phyloP scores from a whole-genome alignment of 1,139 yeast genomes.

The Pneumocystis canis region DNA sequence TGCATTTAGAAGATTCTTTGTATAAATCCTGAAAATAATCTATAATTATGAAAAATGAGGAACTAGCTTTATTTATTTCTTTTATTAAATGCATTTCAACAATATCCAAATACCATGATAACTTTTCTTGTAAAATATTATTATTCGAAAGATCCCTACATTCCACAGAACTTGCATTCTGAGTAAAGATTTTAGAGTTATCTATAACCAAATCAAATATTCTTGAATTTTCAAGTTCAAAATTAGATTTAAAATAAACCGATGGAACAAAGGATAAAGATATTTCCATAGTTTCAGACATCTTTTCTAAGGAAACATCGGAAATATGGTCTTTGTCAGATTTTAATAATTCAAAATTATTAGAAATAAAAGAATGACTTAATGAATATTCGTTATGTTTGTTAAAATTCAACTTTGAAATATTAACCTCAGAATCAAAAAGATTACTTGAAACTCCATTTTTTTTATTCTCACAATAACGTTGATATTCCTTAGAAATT shows the following conservation, averaged over 20 bases:
- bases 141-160: conserved; percentile 30
- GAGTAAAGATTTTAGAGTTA: conserved; percentile 31
- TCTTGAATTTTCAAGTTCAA: conserved; percentile 78
- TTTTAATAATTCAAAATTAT: neutral
- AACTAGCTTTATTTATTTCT: conserved; percentile 74
- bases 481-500: conserved; percentile 40
- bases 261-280: conserved; percentile 41
- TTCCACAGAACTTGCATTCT: conserved; percentile 16
- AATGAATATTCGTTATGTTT: conserved; percentile 1
- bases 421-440: conserved; percentile 5
- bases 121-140: conserved; percentile 56
- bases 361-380: neutral
- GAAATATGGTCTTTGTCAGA: neutral
- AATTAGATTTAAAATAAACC: conserved; percentile 51
- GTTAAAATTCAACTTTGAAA: neutral
- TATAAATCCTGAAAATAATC: conserved; percentile 60
- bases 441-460: neutral
- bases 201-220: conserved; percentile 62
- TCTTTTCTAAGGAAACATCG: conserved; percentile 7
- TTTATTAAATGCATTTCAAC: conserved; percentile 68
- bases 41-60: conserved; percentile 69
- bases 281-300: conserved; percentile 9
- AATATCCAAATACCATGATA: conserved; percentile 69
- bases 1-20: conserved; percentile 39
- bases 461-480: conserved; percentile 6